Evolutionary conservation across 176 grass and related monocot genomes (phyloP).

Genomic region (Triticum urartu): DNA sequence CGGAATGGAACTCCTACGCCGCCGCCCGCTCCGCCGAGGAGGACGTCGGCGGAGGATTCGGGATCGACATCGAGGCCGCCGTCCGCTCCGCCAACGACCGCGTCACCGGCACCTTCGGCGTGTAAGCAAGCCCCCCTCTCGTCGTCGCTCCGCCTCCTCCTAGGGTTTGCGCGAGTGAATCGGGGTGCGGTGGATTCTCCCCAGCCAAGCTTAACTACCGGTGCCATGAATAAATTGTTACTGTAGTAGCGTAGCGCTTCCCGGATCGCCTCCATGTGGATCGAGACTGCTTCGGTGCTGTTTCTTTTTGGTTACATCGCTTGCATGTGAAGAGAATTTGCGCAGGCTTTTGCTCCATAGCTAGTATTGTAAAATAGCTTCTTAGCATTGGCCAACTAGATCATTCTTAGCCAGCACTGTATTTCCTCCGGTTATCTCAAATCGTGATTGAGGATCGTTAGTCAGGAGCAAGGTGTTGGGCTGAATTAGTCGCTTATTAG

Average conservation of each 20-base stretch:
- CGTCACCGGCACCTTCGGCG: constrained; percentile 74
- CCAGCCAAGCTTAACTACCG: not conserved
- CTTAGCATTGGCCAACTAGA: not conserved
- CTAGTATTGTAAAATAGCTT: not conserved
- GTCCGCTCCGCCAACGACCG: constrained; percentile 86
- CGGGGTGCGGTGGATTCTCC: not conserved
- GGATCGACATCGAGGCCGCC: constrained; percentile 91
- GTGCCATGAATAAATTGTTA: no score
- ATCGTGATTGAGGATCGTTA: not conserved
- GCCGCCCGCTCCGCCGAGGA: constrained; percentile 76
- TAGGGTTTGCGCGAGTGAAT: not conserved
- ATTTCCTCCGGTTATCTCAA: not conserved
- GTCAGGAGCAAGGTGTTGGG: not conserved
- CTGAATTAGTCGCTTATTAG: not conserved
- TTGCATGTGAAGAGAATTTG: no score
- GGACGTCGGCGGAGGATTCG: constrained; percentile 42
- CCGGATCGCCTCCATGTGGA: not conserved
- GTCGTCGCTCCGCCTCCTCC: not conserved
- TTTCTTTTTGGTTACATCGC: no score
- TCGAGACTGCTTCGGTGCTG: not conserved
- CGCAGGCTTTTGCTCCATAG: not conserved
- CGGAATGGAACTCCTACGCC: constrained; percentile 99
- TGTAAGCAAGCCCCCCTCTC: constrained; percentile 38
- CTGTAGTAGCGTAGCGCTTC: not conserved
- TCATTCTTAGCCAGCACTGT: not conserved